Conservation (phyloP, 2,329 filamentous ascomycete genomes). For the Colletotrichum falcatum region DNA sequence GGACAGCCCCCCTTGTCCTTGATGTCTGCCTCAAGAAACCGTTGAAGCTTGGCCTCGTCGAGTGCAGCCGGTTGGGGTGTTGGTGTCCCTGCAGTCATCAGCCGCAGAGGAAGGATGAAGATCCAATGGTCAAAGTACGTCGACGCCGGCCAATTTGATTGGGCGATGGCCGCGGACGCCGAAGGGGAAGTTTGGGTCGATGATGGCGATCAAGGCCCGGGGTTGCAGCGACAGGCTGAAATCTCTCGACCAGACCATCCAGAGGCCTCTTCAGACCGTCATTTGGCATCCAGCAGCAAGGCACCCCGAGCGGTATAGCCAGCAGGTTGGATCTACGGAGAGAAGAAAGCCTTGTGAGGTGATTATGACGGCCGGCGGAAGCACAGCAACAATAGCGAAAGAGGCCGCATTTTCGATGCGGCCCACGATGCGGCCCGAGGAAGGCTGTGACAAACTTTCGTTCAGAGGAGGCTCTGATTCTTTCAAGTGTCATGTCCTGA, state of each 20-base stretch:
- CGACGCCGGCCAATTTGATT: neutral
- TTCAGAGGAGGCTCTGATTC: neutral
- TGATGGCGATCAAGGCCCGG: neutral
- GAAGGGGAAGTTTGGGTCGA: neutral
- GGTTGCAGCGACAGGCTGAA: neutral
- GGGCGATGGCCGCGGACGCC: neutral
- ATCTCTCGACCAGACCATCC: neutral
- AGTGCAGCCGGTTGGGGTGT: neutral
- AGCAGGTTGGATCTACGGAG: neutral
- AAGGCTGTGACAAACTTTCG: slow-evolving; percentile 35
- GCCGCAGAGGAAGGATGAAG: slow-evolving; percentile 17
- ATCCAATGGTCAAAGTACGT: slow-evolving; percentile 1
- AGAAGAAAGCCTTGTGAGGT: slow-evolving; percentile 35
- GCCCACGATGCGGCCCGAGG: slow-evolving; percentile 24
- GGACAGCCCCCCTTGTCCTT: slow-evolving; percentile 18
- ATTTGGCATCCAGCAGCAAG: slow-evolving; percentile 5
- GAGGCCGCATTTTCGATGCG: slow-evolving; percentile 10
- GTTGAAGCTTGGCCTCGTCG: slow-evolving; percentile 20
- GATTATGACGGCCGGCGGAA: slow-evolving; percentile 20
- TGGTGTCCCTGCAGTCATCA: neutral
- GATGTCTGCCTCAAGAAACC: slow-evolving; percentile 5
- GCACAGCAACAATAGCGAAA: neutral
- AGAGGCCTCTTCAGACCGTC: slow-evolving; percentile 11
- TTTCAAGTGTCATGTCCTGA: neutral
- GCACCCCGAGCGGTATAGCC: slow-evolving; percentile 1